Evolutionary conservation across 2,329 filamentous ascomycete species (phyloP).

Genomic region (Alternaria brassicae): DNA sequence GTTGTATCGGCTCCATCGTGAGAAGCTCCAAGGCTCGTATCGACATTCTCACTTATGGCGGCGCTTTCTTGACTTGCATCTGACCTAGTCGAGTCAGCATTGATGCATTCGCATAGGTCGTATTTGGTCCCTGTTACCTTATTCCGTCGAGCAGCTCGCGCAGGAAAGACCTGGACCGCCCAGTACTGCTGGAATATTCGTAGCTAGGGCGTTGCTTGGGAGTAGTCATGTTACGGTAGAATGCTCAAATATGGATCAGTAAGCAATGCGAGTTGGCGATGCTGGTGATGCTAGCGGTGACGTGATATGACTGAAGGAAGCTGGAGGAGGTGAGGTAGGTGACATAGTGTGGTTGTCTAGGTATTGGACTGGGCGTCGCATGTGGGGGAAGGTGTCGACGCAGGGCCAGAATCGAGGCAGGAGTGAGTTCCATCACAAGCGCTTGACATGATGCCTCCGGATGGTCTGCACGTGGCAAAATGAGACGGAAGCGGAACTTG

Average conservation of each 20-base stretch:
- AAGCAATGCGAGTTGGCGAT: slow-evolving; percentile 32
- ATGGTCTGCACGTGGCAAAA: background rate
- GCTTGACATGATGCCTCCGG: background rate
- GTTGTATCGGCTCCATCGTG: background rate
- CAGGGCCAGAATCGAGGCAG: background rate
- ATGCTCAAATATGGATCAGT: slow-evolving; percentile 23
- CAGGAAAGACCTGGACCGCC: slow-evolving; percentile 29
- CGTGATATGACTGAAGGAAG: background rate
- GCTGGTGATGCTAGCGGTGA: slow-evolving; percentile 23
- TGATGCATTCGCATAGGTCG: background rate
- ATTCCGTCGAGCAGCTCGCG: slow-evolving; percentile 40
- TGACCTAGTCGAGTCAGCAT: background rate
- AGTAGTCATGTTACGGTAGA: slow-evolving; percentile 34
- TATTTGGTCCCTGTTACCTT: slow-evolving; percentile 1
- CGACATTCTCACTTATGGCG: background rate
- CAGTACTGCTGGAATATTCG: slow-evolving; percentile 9
- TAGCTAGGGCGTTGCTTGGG: slow-evolving; percentile 21
- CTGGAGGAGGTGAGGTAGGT: slow-evolving; percentile 10
- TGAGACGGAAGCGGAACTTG: background rate
- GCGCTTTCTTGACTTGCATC: background rate
- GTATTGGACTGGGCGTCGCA: background rate
- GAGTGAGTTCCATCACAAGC: background rate
- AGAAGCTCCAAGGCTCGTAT: background rate
- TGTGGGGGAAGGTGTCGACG: background rate
- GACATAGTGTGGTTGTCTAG: background rate